Conservation (phyloP, 257 asterid genomes). For the Echium plantagineum region DNA sequence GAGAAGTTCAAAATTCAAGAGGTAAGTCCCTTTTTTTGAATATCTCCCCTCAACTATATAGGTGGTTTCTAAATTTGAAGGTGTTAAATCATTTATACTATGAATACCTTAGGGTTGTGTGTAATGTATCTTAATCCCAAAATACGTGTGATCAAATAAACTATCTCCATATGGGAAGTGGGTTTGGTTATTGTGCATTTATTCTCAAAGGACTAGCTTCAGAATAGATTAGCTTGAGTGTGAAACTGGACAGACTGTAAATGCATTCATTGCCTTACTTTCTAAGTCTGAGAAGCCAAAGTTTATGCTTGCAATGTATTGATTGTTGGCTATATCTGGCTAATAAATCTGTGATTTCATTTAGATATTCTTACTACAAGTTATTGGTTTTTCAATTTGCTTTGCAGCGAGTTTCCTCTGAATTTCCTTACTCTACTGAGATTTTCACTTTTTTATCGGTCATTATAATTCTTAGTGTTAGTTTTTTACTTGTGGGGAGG, state of each 20-base stretch:
- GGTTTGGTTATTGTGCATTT: background rate
- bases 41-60: background rate
- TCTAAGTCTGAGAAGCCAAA: background rate
- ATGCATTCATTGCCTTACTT: background rate
- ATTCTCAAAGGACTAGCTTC: background rate
- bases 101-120: background rate
- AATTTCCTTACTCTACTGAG: too few relatives aligned
- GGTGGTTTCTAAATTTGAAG: background rate
- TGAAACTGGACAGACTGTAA: background rate
- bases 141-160: background rate
- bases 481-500: background rate
- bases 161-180: background rate
- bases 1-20: conserved; percentile 68
- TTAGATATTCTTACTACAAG: too few relatives aligned
- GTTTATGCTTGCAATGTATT: background rate
- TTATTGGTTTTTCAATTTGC: too few relatives aligned
- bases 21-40: conserved; percentile 34
- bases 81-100: background rate
- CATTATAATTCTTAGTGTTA: too few relatives aligned
- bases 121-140: background rate
- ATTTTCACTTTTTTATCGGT: too few relatives aligned
- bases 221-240: background rate
- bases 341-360: too few relatives aligned
- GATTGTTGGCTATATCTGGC: background rate
- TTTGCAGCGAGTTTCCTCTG: too few relatives aligned